Evolutionary conservation across 768 basidiomycete species (phyloP).

Genomic region (Termitomyces sp.): DNA sequence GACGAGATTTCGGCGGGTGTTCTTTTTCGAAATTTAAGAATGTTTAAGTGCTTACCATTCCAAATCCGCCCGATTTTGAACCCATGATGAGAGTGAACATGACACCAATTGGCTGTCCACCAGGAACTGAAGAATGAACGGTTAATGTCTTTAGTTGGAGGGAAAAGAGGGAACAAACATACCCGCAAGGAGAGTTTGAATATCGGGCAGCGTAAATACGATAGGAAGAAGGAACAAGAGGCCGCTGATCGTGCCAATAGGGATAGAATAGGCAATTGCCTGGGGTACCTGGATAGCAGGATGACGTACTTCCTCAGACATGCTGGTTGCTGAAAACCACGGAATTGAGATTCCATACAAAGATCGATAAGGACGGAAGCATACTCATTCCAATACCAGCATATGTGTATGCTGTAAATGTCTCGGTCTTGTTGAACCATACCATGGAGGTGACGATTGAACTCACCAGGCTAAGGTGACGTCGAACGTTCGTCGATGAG

Average conservation of each 20-base stretch:
- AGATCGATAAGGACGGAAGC: not conserved
- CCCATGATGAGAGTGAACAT: conserved; percentile 65
- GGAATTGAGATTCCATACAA: not conserved
- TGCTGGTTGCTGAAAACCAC: conserved; percentile 46
- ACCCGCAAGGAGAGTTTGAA: conserved; percentile 50
- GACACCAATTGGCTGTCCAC: conserved; percentile 61
- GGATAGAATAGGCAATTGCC: conserved; percentile 53
- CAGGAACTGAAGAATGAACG: conserved; percentile 35
- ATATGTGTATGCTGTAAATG: conserved; percentile 43
- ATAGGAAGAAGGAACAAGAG: conserved; percentile 59
- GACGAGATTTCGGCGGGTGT: not conserved
- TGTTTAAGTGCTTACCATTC: conserved; percentile 36
- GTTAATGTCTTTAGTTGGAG: conserved; percentile 5
- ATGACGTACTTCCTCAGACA: conserved; percentile 67
- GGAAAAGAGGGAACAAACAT: not conserved
- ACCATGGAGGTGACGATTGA: not conserved
- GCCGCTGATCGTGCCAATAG: conserved; percentile 49
- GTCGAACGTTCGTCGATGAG: conserved; percentile 1
- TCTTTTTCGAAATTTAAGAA: too few species aligned
- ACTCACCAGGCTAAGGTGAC: conserved; percentile 30
- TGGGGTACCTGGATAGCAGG: conserved; percentile 52
- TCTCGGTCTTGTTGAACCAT: not conserved
- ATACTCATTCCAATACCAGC: conserved; percentile 64
- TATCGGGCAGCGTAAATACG: conserved; percentile 61
- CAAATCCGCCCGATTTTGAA: conserved; percentile 58